These are phyloP conservation scores for Paraphoma sp. DNA, from an alignment of 2,329 filamentous ascomycete species.

Conservation along the genomic window DNA sequence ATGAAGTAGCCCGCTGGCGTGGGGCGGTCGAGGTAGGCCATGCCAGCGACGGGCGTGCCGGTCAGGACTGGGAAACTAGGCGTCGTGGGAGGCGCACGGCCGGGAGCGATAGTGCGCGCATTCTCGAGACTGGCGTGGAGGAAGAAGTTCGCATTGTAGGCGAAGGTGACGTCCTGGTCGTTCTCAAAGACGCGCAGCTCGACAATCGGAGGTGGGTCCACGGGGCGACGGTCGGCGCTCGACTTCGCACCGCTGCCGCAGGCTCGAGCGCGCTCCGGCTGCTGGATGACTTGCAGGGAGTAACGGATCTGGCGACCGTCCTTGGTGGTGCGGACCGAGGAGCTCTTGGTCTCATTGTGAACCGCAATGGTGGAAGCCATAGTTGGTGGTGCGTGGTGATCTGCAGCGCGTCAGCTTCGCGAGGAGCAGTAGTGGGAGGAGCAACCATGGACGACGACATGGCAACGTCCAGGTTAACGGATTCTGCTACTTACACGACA, in stretches of 20 bases:
- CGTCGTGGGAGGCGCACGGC: conserved; percentile 70
- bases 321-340: conserved; percentile 67
- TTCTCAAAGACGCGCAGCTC: conserved; percentile 87
- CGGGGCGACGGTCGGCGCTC: conserved; percentile 81
- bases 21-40: conserved; percentile 93
- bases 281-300: conserved; percentile 84
- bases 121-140: conserved; percentile 88
- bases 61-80: conserved; percentile 84
- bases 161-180: conserved; percentile 73
- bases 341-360: conserved; percentile 63
- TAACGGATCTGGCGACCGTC: conserved; percentile 83
- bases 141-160: conserved; percentile 97
- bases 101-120: conserved; percentile 81
- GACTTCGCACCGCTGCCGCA: conserved; percentile 94
- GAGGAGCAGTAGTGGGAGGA: conserved; percentile 13
- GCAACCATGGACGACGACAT: conserved; percentile 6
- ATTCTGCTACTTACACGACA: not conserved
- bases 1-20: conserved; percentile 86
- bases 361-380: conserved; percentile 55
- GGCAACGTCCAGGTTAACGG: not conserved
- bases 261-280: conserved; percentile 91
- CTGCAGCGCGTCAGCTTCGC: conserved; percentile 20
- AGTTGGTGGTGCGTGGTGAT: conserved; percentile 4
- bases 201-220: conserved; percentile 93
- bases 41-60: conserved; percentile 91